Percentiles rank a stretch among this genome's conserved stretches.
Conservation (phyloP, 768 basidiomycete genomes). For the Lanmaoa rubissima region DNA sequence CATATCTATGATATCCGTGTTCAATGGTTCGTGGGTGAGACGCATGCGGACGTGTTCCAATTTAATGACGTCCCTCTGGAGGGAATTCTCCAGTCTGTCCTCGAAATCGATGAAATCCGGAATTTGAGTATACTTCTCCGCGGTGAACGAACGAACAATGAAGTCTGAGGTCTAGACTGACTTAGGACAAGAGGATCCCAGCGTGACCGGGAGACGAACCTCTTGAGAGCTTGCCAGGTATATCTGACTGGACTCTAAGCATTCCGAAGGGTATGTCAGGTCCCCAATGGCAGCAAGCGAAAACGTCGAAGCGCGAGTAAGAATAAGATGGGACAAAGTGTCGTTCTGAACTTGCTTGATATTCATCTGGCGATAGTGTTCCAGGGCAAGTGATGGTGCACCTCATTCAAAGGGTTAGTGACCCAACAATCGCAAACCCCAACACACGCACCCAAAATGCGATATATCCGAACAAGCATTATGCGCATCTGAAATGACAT, state of each 20-base stretch:
- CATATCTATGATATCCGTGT: conserved; percentile 72
- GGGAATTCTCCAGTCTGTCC: conserved; percentile 75
- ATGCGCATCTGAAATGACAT: conserved; percentile 79
- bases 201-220: conserved; percentile 37
- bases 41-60: conserved; percentile 86
- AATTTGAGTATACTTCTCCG: conserved; percentile 88
- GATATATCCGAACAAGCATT: conserved; percentile 77
- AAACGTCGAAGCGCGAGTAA: conserved; percentile 77
- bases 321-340: conserved; percentile 80
- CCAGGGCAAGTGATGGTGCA: conserved; percentile 66
- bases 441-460: conserved; percentile 60
- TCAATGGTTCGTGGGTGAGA: conserved; percentile 68
- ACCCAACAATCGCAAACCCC: not conserved
- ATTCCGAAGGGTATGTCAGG: conserved; percentile 71
- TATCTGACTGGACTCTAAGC: conserved; percentile 76
- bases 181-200: conserved; percentile 6
- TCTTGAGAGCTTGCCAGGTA: conserved; percentile 80
- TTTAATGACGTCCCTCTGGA: conserved; percentile 80
- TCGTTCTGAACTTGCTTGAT: conserved; percentile 88
- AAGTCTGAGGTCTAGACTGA: conserved; percentile 68
- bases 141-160: conserved; percentile 71
- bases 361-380: conserved; percentile 76
- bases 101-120: conserved; percentile 84
- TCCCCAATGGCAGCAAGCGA: conserved; percentile 76
- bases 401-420: conserved; percentile 42